Evolutionary conservation across 2,329 filamentous ascomycete genomes (phyloP).

Genomic region (Grosmannia serpens): DNA sequence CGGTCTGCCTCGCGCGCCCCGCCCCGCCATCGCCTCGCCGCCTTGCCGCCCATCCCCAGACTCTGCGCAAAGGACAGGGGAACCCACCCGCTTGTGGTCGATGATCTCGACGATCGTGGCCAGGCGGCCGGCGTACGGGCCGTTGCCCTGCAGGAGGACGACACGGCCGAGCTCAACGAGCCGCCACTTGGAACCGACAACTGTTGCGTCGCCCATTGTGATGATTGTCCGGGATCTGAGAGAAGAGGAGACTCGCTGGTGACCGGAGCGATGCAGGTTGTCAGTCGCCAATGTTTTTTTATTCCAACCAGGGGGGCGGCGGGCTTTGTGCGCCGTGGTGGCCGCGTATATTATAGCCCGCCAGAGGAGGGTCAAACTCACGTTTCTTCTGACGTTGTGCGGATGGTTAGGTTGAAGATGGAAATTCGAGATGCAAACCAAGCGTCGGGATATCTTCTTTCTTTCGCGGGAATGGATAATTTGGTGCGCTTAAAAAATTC

Average conservation of each 20-base stretch:
- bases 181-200: conserved; percentile 80
- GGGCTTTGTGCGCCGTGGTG: background rate
- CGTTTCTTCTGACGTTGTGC: conserved; percentile 11
- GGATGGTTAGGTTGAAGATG: conserved; percentile 10
- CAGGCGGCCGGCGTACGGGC: conserved; percentile 73
- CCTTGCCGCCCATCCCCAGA: conserved; percentile 5
- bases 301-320: background rate
- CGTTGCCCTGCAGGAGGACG: conserved; percentile 73
- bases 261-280: background rate
- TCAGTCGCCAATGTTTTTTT: background rate
- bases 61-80: background rate
- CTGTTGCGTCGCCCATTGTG: conserved; percentile 74
- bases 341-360: background rate
- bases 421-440: conserved; percentile 5
- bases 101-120: conserved; percentile 98
- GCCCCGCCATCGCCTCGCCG: background rate
- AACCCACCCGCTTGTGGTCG: conserved; percentile 99
- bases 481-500: conserved; percentile 14
- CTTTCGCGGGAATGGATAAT: conserved; percentile 4
- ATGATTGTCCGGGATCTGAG: conserved; percentile 16
- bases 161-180: conserved; percentile 97
- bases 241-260: background rate
- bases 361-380: conserved; percentile 4
- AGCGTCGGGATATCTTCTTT: conserved; percentile 10
- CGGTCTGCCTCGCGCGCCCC: background rate